Percentiles rank a stretch among this genome's conserved stretches.
Evolutionary conservation across 768 basidiomycete genomes (phyloP).

Genomic region (Lentinula raphanica): DNA sequence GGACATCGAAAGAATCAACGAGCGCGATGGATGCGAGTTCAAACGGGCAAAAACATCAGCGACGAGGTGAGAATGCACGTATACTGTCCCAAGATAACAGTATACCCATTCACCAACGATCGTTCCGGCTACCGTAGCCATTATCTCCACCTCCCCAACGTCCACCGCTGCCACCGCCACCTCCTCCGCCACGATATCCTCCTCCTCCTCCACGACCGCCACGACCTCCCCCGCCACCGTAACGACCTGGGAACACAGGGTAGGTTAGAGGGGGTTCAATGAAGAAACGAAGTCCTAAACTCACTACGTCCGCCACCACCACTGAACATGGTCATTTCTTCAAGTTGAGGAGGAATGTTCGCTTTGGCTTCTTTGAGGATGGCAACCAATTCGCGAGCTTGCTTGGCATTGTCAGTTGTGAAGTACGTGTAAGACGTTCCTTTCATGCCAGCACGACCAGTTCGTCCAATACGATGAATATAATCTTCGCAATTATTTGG

Average conservation of each 20-base stretch:
- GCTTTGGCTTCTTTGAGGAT: constrained; percentile 89
- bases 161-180: not conserved
- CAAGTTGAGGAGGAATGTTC: constrained; percentile 78
- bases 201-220: constrained; percentile 4
- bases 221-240: constrained; percentile 1
- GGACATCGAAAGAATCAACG: not conserved
- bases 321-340: constrained; percentile 31
- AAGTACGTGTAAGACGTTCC: constrained; percentile 95
- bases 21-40: not conserved
- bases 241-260: not conserved
- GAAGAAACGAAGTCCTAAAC: not conserved
- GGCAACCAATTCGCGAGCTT: constrained; percentile 83
- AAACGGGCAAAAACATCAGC: not conserved
- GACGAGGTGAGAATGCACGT: not conserved
- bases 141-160: constrained; percentile 2
- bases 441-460: constrained; percentile 92
- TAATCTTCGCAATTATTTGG: constrained; percentile 98
- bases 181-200: not conserved
- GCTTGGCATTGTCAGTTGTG: constrained; percentile 93
- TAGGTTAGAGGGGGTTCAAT: not conserved
- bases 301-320: constrained; percentile 8
- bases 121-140: constrained; percentile 7
- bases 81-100: not conserved
- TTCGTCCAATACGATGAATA: constrained; percentile 98
- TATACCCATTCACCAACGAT: constrained; percentile 3